Percentiles rank a stretch among this genome's conserved stretches.
These are phyloP conservation scores for Paecilomyces sp. DNA, from an alignment of 2,329 filamentous ascomycete species.

Conservation along the genomic window DNA sequence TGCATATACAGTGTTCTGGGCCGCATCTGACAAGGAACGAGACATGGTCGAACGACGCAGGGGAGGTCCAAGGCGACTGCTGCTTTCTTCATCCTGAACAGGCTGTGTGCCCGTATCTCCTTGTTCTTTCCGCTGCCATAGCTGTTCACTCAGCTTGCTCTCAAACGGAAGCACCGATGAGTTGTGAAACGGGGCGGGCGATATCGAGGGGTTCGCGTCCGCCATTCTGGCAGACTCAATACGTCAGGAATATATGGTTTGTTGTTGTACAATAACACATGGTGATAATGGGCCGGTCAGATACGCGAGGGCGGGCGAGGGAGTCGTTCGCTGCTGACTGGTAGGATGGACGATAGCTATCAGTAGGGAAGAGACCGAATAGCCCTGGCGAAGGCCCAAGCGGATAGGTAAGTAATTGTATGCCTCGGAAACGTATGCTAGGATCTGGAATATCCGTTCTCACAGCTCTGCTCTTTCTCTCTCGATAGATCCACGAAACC, in stretches of 20 bases:
- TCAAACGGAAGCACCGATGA: conserved; percentile 18
- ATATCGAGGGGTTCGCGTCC: conserved; percentile 14
- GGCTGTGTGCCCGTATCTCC: conserved; percentile 8
- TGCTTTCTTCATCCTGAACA: conserved; percentile 6
- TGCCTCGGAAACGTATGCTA: not conserved
- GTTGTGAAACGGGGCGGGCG: conserved; percentile 13
- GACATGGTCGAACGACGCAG: conserved; percentile 41
- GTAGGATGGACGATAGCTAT: not conserved
- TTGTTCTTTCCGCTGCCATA: conserved; percentile 19
- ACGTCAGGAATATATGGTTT: not conserved
- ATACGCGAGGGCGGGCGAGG: not conserved
- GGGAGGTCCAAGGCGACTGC: conserved; percentile 13
- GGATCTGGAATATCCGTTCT: not conserved
- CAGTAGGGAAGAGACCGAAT: not conserved
- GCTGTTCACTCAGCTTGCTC: conserved; percentile 31
- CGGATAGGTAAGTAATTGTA: not conserved
- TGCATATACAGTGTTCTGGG: conserved; percentile 51
- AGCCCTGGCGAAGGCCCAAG: not conserved
- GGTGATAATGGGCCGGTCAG: not conserved
- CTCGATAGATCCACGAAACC: not conserved
- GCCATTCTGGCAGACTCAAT: conserved; percentile 1
- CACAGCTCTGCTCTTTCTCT: not conserved
- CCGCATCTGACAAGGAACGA: conserved; percentile 60
- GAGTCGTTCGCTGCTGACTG: not conserved
- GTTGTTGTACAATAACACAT: not conserved